Percentiles rank a stretch among this genome's conserved stretches.
Evolutionary conservation across 306 rosid genomes (phyloP).

Genomic region (Pterocarpus santalinus): DNA sequence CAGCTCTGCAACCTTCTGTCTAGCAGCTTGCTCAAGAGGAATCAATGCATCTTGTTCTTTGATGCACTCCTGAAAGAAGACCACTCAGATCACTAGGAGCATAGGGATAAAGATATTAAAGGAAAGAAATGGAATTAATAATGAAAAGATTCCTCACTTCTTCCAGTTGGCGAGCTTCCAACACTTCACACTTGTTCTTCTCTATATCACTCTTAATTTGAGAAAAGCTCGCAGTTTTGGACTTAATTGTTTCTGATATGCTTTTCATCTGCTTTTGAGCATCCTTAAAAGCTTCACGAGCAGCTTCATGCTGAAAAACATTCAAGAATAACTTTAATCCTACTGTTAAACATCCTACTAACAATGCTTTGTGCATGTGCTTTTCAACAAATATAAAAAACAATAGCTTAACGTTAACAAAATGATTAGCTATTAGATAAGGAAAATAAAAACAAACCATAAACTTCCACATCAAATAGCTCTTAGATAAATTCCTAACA

Average conservation of each 20-base stretch:
- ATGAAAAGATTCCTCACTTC: conserved; percentile 63
- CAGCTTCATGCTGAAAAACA: conserved; percentile 82
- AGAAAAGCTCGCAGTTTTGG: conserved; percentile 63
- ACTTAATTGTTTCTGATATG: conserved; percentile 64
- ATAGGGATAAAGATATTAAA: neutral
- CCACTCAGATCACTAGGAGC: conserved; percentile 43
- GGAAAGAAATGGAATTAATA: neutral
- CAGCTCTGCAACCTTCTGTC: conserved; percentile 96
- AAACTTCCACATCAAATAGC: conserved; percentile 5
- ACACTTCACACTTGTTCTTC: conserved; percentile 69
- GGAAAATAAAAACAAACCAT: neutral
- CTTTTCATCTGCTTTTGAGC: conserved; percentile 75
- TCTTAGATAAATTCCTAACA: neutral
- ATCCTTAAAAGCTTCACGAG: conserved; percentile 70
- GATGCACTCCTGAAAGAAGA: conserved; percentile 65
- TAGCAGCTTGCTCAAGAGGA: conserved; percentile 93
- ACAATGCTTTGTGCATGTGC: neutral
- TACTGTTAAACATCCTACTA: conserved; percentile 28
- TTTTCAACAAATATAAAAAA: neutral
- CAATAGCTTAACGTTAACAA: no score
- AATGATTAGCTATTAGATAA: neutral
- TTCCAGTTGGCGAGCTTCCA: conserved; percentile 75
- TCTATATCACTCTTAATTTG: conserved; percentile 67
- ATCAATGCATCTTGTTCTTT: conserved; percentile 80
- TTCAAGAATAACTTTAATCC: conserved; percentile 29